phyloP scores from a whole-genome alignment of 2,329 filamentous ascomycete genomes.

The Botrytis sinoallii region DNA sequence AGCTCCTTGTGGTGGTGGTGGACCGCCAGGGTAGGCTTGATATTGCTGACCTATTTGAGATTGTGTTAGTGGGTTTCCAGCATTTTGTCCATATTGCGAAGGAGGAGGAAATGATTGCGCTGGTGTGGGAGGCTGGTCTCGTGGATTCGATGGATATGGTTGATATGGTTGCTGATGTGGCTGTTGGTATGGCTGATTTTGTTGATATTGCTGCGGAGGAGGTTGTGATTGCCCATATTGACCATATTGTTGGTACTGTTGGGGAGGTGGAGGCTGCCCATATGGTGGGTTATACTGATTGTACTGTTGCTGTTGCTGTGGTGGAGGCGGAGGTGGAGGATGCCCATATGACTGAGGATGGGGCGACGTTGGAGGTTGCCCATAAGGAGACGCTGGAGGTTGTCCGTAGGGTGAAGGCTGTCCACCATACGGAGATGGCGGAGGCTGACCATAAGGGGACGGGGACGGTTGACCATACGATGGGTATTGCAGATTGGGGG shows the following conservation, averaged over 20 bases:
- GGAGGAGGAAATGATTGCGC: background rate
- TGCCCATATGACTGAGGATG: slow-evolving; percentile 11
- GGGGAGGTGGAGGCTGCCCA: slow-evolving; percentile 3
- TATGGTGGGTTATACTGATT: slow-evolving; percentile 5
- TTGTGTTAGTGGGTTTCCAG: slow-evolving; percentile 12
- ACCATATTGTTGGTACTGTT: slow-evolving; percentile 5
- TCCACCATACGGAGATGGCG: background rate
- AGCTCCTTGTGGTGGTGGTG: slow-evolving; percentile 16
- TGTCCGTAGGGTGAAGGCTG: background rate
- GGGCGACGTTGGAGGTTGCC: background rate
- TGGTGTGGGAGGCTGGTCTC: background rate
- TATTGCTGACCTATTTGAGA: slow-evolving; percentile 21
- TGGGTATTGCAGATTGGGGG: slow-evolving; percentile 1
- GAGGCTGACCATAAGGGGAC: background rate
- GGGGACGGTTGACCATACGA: background rate
- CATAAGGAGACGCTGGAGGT: background rate
- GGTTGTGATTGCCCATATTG: slow-evolving; percentile 7
- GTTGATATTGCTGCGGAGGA: background rate
- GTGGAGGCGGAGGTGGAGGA: background rate
- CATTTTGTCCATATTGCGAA: slow-evolving; percentile 9
- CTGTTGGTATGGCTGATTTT: background rate
- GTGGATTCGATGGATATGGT: background rate
- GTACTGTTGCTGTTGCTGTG: slow-evolving; percentile 6
- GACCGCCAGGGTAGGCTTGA: slow-evolving; percentile 10
- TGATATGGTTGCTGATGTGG: background rate